A percentile compares a stretch with the other conserved stretches of the same genome.
Conservation (phyloP, 371 early-diverging fungal genomes). For the Actinomucor elegans region DNA sequence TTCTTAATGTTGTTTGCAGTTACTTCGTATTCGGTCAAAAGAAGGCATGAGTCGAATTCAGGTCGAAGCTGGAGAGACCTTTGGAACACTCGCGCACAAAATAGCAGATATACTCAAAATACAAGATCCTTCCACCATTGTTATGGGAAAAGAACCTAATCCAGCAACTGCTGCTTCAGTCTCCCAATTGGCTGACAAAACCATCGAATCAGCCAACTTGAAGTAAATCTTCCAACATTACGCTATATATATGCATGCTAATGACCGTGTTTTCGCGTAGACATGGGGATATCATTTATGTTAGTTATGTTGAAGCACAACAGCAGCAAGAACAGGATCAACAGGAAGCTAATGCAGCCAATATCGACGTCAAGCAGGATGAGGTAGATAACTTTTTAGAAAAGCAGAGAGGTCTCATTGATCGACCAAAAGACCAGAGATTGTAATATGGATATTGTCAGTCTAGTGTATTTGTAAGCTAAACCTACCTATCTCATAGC, state of each 20-base stretch:
- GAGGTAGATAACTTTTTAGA: conserved; percentile 82
- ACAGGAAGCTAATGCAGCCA: conserved; percentile 17
- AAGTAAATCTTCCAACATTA: too few relatives aligned
- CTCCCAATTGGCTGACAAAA: conserved; percentile 38
- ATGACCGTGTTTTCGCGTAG: too few relatives aligned
- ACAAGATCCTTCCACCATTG: conserved; percentile 44
- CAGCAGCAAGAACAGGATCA: conserved; percentile 2
- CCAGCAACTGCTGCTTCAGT: conserved; percentile 43
- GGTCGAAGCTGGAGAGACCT: conserved; percentile 58
- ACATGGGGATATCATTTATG: conserved; percentile 84
- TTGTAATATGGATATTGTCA: conserved; percentile 58
- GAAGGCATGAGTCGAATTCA: conserved; percentile 82
- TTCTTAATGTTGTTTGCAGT: too few relatives aligned
- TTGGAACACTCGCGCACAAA: conserved; percentile 57
- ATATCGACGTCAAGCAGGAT: conserved; percentile 59
- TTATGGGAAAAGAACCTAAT: conserved; percentile 52
- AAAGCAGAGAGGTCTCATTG: conserved; percentile 81
- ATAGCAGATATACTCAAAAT: conserved; percentile 49
- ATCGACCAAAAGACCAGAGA: conserved; percentile 73
- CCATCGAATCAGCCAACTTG: conserved; percentile 41
- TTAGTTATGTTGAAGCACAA: conserved; percentile 52
- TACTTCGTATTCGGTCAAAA: conserved; percentile 82
- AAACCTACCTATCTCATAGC: conserved; percentile 38
- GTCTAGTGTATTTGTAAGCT: too few relatives aligned
- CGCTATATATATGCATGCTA: too few relatives aligned